Evolutionary conservation across 805 yeast species (phyloP), one percentile per base, ranked within the genome.

Genomic region (Hermanozyma aechmeae): DNA sequence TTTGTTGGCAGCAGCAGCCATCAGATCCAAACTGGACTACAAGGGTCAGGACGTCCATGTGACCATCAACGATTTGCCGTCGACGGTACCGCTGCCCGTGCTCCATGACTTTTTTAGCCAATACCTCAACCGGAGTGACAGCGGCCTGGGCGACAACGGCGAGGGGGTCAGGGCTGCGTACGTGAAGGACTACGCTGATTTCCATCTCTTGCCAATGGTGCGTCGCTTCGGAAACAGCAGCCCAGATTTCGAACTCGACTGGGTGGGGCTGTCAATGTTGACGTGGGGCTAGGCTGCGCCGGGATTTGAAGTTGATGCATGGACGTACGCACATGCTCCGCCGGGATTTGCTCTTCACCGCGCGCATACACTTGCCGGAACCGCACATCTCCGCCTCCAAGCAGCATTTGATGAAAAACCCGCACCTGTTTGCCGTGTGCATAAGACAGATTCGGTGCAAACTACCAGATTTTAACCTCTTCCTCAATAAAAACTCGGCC

Each of bases 51-150:
- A 36, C 5, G 35, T 55, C 13, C 48, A 34, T 29, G 53, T 56
- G 11, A 16, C 33, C 16, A 38, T 38, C 4, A 53, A 51, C 37
- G 65, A 60, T 29, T 42, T 57, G 25, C 65, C 65, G 4, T 32
- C 43, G 9, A 42, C 42, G 10, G 43, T 58, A 19, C 65, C 67
- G 2, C 42, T 46, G 3, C 50, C 60, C 5, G 51, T 59, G 5
- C 38, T 61, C 21, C 55, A 57, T 36, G 65, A 61, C 37, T 60
- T 53, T 31, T 52, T 59, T 32, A 32, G 49, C 28, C 49, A 50
- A 29, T 60, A 56, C 30, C 39, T 55, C 30, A 50, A 55, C 15
- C 43, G 37, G 28, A 33, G 33, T 16, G 37, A 31, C 29, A 32
- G 35, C 32, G 15, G 30, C 32, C 3, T 20, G 25, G 28, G 22